Conservation (phyloP, 1,284 basidiomycete genomes). For the Malassezia cuniculi region DNA sequence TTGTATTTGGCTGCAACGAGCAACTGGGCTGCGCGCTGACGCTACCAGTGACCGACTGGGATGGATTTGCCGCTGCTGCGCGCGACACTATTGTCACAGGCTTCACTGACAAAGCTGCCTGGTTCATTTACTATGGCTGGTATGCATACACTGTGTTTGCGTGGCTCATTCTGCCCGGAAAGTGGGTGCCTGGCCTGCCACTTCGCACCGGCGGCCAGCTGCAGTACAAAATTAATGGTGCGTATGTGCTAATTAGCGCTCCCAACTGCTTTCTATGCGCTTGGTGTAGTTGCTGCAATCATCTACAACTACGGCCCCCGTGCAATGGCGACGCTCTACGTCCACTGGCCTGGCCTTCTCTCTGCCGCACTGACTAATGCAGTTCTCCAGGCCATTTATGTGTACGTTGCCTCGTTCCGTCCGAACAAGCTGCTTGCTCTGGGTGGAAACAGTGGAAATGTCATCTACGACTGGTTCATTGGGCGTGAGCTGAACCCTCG, state of each 20-base stretch:
- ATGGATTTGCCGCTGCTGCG: slow-evolving; percentile 17
- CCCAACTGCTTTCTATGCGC: slow-evolving; percentile 57
- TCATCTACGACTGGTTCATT: slow-evolving; percentile 90
- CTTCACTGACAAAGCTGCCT: slow-evolving; percentile 68
- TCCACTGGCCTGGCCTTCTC: slow-evolving; percentile 78
- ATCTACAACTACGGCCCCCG: slow-evolving; percentile 62
- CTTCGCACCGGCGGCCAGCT: slow-evolving; percentile 65
- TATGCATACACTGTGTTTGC: slow-evolving; percentile 71
- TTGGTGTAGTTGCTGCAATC: slow-evolving; percentile 54
- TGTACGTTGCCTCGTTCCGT: slow-evolving; percentile 63
- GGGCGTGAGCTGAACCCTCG: slow-evolving; percentile 86
- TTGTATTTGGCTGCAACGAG: slow-evolving; percentile 78
- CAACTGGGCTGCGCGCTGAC: slow-evolving; percentile 28
- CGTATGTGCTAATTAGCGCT: slow-evolving; percentile 54
- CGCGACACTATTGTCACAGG: slow-evolving; percentile 20
- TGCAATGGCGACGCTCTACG: slow-evolving; percentile 75
- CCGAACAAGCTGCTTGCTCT: slow-evolving; percentile 59
- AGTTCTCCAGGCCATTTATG: slow-evolving; percentile 53
- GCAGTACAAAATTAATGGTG: slow-evolving; percentile 89
- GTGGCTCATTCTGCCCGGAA: slow-evolving; percentile 76
- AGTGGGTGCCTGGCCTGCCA: slow-evolving; percentile 64
- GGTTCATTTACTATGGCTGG: slow-evolving; percentile 70
- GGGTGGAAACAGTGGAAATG: slow-evolving; percentile 78
- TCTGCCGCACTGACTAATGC: slow-evolving; percentile 75
- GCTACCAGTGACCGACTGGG: slow-evolving; percentile 21